Evolutionary conservation across 1,284 basidiomycete genomes (phyloP).

Genomic region (Ganoderma meredithae): DNA sequence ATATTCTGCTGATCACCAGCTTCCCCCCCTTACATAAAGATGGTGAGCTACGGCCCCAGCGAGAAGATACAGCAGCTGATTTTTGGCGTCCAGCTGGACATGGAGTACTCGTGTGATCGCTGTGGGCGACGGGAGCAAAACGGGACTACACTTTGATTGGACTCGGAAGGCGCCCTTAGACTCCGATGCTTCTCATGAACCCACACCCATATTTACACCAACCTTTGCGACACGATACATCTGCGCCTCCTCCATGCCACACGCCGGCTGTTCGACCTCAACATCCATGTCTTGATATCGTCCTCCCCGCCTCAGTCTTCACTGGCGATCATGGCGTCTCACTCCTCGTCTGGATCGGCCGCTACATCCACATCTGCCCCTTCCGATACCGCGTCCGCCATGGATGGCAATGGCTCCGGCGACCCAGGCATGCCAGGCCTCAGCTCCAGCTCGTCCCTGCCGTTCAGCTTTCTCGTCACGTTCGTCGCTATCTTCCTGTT

Average conservation of each 20-base stretch:
- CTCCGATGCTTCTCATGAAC: constrained; percentile 21
- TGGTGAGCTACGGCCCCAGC: not conserved
- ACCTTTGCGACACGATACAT: constrained; percentile 10
- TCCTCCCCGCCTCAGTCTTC: not conserved
- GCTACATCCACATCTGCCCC: not conserved
- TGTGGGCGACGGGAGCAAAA: not conserved
- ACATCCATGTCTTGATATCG: constrained; percentile 24
- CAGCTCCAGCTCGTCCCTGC: constrained; percentile 36
- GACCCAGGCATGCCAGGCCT: constrained; percentile 4
- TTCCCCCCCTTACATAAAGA: not conserved
- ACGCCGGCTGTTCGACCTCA: not conserved
- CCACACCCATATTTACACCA: constrained; percentile 20
- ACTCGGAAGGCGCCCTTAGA: not conserved
- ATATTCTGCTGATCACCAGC: not conserved
- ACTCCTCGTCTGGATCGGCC: not conserved
- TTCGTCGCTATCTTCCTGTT: constrained; percentile 65
- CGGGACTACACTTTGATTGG: not conserved
- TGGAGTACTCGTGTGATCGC: not conserved
- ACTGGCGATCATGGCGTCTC: constrained; percentile 5
- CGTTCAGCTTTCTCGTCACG: constrained; percentile 68
- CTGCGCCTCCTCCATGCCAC: constrained; percentile 9
- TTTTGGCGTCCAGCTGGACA: not conserved
- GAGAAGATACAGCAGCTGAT: not conserved
- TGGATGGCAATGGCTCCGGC: not conserved
- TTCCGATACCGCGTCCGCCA: not conserved